Conservation (phyloP, 345 rosid species). For the Citrus cavaleriei region DNA sequence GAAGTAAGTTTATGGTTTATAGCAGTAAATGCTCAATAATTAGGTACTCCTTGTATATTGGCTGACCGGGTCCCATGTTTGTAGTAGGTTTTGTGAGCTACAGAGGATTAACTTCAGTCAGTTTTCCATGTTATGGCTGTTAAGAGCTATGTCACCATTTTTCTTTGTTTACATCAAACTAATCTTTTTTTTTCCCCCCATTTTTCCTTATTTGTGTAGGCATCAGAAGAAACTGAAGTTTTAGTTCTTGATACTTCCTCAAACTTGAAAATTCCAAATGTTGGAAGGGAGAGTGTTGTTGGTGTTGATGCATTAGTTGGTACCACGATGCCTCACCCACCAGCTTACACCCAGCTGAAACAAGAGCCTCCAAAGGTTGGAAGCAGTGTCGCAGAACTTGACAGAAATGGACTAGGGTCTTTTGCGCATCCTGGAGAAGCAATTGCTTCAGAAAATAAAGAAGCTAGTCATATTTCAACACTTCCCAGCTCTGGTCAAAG, state of each 20-base stretch:
- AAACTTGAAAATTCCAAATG: conserved; percentile 16
- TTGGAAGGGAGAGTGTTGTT: conserved; percentile 1
- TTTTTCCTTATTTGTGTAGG: conserved; percentile 27
- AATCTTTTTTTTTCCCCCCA: neutral
- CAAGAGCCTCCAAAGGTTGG: conserved; percentile 20
- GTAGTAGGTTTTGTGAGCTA: neutral
- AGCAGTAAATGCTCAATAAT: neutral
- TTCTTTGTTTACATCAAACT: neutral
- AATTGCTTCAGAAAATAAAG: conserved; percentile 20
- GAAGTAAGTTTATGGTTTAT: neutral
- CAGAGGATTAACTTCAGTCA: neutral
- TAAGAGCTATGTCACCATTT: neutral
- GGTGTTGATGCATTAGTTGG: conserved; percentile 2
- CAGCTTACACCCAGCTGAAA: conserved; percentile 15
- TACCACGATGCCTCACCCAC: neutral
- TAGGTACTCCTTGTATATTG: neutral
- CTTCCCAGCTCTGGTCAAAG: conserved; percentile 17
- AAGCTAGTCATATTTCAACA: conserved; percentile 6
- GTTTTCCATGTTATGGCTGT: neutral
- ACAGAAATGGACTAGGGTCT: conserved; percentile 1
- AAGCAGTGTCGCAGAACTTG: conserved; percentile 13
- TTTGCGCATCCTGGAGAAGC: conserved; percentile 14
- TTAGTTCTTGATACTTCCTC: conserved; percentile 13
- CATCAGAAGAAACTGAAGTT: conserved; percentile 29
- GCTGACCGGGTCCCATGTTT: neutral